These are phyloP conservation scores for maize (Zea mays) DNA, from an alignment of 176 grass and related monocot genomes.

Conservation along the genomic window DNA sequence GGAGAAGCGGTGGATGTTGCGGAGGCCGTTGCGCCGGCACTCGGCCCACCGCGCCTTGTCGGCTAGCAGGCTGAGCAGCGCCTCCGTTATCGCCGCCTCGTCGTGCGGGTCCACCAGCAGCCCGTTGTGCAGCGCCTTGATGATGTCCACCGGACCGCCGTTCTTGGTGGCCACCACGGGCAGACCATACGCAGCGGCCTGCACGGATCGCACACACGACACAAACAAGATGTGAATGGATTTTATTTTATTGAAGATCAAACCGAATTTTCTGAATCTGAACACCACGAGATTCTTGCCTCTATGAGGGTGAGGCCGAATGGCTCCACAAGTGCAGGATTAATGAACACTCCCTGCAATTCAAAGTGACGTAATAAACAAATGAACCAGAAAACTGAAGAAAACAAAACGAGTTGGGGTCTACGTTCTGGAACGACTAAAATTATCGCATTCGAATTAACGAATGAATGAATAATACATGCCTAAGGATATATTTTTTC, in stretches of 20 bases:
- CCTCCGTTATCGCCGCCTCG: slow-evolving; percentile 55
- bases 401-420: no score
- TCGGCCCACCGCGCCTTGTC: slow-evolving; percentile 82
- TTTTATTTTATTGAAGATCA: neutral
- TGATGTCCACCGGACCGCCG: slow-evolving; percentile 93
- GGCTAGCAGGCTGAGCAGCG: slow-evolving; percentile 72
- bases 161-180: slow-evolving; percentile 89
- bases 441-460: no score
- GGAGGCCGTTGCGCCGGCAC: slow-evolving; percentile 83
- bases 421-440: no score
- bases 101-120: slow-evolving; percentile 88
- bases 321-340: slow-evolving; percentile 89
- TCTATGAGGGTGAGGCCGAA: slow-evolving; percentile 94
- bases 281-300: slow-evolving; percentile 21
- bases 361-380: no score
- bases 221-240: neutral
- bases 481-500: no score
- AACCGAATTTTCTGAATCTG: neutral
- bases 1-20: slow-evolving; percentile 94
- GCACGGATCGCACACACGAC: neutral
- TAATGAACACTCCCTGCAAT: slow-evolving; percentile 75
- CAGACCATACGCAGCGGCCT: slow-evolving; percentile 91
- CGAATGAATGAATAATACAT: no score
- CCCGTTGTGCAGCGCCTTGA: slow-evolving; percentile 78
- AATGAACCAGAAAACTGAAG: no score